Conservation (phyloP, 441 rosid genomes). For the Mallotus japonicus region DNA sequence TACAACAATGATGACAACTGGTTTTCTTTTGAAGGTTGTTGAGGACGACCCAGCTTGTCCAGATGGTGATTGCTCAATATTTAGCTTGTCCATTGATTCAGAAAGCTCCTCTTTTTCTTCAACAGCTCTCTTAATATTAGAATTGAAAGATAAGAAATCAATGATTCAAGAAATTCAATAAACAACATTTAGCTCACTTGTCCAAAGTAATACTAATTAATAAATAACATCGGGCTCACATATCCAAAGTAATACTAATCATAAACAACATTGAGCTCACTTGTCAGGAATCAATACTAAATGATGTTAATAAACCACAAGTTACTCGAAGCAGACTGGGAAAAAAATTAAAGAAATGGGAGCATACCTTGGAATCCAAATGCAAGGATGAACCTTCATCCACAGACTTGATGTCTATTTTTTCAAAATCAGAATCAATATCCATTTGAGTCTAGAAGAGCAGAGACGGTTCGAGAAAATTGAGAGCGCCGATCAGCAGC, state of each 20-base stretch:
- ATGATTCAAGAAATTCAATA: neutral
- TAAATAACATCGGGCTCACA: slow-evolving; percentile 7
- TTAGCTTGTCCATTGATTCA: slow-evolving; percentile 60
- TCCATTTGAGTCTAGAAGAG: too few species aligned
- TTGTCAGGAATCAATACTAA: too few species aligned
- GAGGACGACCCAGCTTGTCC: slow-evolving; percentile 40
- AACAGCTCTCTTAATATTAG: slow-evolving; percentile 31
- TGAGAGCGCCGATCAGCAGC: too few species aligned
- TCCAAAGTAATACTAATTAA: neutral
- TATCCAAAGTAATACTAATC: too few species aligned
- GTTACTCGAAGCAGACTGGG: too few species aligned
- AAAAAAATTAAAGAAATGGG: neutral
- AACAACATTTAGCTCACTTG: neutral
- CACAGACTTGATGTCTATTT: slow-evolving; percentile 30
- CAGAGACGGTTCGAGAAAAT: too few species aligned
- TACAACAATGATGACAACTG: slow-evolving; percentile 73
- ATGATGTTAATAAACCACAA: too few species aligned
- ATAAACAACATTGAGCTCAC: too few species aligned
- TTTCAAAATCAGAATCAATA: slow-evolving; percentile 37
- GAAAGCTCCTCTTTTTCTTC: slow-evolving; percentile 56
- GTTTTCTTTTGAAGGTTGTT: slow-evolving; percentile 70
- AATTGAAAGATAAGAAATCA: slow-evolving; percentile 14
- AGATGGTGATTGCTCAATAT: slow-evolving; percentile 39
- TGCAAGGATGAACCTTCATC: slow-evolving; percentile 38
- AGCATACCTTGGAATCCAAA: slow-evolving; percentile 48